Evolutionary conservation across 441 rosid genomes (phyloP), one percentile per base, ranked within the genome.

Genomic region (Adansonia madagascariensis): DNA sequence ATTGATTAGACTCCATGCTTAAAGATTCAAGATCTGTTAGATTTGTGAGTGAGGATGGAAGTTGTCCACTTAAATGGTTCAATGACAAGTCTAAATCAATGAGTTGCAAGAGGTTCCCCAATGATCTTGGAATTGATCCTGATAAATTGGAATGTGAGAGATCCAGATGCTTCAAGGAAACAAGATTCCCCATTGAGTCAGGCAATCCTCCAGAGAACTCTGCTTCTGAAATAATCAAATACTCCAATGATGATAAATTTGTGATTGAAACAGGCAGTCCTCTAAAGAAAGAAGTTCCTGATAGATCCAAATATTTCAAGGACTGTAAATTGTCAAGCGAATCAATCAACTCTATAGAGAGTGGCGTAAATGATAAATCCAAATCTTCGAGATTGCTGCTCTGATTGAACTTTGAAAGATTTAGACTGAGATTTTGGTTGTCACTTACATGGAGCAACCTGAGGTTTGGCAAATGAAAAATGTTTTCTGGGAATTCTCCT

Each of bases 341-440:
- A 9, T 41, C 11, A 1, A 57, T 59, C 12, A 31, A 8, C 9
- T 27, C 31, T 27, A 27, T 27, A 27, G 31, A 27, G 31, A 27
- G 1, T 27, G 14, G 11, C 12, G 11, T 9, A 8, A 2, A 10
- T 50, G 55, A 50, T 50, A 50, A 15, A 50, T 50, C 55, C 1
- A 50, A 60, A 7, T 5, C 2, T 53, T 52, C 20, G 49, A 79
- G 77, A 11, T 75, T 67, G 52, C 77, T 82, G 76, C 74, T 80
- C 77, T 31, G 57, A 15, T 81, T 81, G 11, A 46, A 72, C 7
- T 73, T 17, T 20, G 83, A 77, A n/a, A 83, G 61, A 46, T 1
- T 9, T 27, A 65, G 61, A 3, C 7, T 20, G 27, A 82, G 81
- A 3, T 59, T 4, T 2, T 0, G 0, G 17, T 77, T 79, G 18